Conservation (phyloP, 2,329 filamentous ascomycete genomes). For the Trichoderma citrinoviride region DNA sequence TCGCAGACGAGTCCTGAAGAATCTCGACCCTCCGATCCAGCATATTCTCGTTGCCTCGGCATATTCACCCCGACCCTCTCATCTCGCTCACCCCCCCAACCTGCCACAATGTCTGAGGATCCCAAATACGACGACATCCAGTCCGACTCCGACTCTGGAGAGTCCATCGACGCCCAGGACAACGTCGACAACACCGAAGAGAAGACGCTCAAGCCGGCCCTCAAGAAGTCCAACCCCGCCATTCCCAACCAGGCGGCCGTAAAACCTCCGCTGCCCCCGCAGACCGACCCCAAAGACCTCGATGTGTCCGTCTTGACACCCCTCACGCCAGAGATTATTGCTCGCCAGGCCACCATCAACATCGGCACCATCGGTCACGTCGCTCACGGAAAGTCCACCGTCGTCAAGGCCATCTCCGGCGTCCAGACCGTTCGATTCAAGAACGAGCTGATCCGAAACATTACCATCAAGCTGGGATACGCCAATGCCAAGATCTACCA, state of each 20-base stretch:
- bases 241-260: constrained; percentile 56
- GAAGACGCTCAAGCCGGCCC: constrained; percentile 74
- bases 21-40: background rate
- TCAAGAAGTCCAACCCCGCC: constrained; percentile 69
- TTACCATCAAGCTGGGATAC: constrained; percentile 99
- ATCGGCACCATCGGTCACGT: constrained; percentile 98
- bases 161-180: constrained; percentile 60
- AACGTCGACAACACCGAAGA: constrained; percentile 58
- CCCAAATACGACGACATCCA: constrained; percentile 69
- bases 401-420: constrained; percentile 98
- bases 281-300: constrained; percentile 88
- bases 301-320: constrained; percentile 79
- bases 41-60: background rate
- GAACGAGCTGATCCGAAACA: constrained; percentile 98
- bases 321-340: constrained; percentile 93
- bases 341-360: constrained; percentile 96
- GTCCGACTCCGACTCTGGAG: constrained; percentile 65
- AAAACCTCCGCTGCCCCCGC: constrained; percentile 65
- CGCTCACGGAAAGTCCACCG: constrained; percentile 97
- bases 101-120: constrained; percentile 46
- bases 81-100: constrained; percentile 23
- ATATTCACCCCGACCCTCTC: background rate
- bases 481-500: constrained; percentile 99
- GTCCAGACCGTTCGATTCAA: constrained; percentile 99
- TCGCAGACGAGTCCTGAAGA: background rate